Base-by-base conservation (phyloP, 306 rosid genomes). In the Alnus rubra region DNA sequence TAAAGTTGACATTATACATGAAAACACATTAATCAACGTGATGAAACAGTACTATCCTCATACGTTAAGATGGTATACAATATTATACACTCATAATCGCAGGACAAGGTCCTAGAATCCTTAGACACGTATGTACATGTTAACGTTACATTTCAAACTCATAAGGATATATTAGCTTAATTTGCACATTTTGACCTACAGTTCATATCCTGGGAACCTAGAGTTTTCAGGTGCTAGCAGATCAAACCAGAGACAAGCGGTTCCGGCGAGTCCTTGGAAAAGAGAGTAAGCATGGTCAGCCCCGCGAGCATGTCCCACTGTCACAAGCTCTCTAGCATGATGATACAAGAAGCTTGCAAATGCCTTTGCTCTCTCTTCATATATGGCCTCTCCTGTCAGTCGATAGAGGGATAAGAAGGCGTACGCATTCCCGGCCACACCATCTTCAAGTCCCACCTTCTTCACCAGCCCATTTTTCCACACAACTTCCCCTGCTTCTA, bases 401-500 rank as follows among this genome's bases (percentile, higher is more conserved):
- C 89, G 80, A 55, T 83, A 85, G 42, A 92, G 93, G 54, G 98
- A 89, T 56, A 94, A 93, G 74, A 90, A 90, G 13, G 94, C 86
- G 1, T 94, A 94, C 16, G 97, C 97, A 30, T 94, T 94, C 44
- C 98, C 98, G 7, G 97, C 70, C 18, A 88, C 83, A 0, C 98
- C 98, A 75, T 94, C 98, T 0, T 92, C 97, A 30, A 94, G 94
- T 73, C 98, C 98, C 13, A 87, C 86, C 73, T 92, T 91, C 86
- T 92, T 88, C 78, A 88, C 89, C 75, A 94, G 78, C 64, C 98
- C 98, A 30, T 82, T 90, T 79, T 94, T 94, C 98, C 97, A 94
- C 65, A 94, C 97, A 1, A 90, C 98, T 82, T 94, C 98, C 76
- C 97, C 98, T 4, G 97, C 97, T 87, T 94, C 97, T 76, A 94